These are phyloP conservation scores for Nitzschia sp. DNA, from an alignment of 108 stramenopile genomes.

Conservation along the genomic window DNA sequence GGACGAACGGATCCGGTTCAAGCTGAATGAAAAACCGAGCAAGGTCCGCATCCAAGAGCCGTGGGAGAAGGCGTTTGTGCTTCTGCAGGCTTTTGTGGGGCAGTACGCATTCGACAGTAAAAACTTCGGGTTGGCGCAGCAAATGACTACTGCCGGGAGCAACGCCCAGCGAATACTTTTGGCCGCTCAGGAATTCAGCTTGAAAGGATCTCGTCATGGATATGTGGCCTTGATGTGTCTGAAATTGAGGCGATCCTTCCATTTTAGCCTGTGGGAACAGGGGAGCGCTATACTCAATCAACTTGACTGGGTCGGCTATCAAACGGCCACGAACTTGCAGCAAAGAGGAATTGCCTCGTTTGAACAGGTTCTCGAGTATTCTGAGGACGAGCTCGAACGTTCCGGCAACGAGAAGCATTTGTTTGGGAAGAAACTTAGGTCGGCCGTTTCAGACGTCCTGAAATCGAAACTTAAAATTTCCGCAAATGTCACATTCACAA, in stretches of 20 bases:
- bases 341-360: conserved; percentile 64
- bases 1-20: conserved; percentile 54
- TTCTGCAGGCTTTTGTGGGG: conserved; percentile 80
- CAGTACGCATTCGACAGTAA: conserved; percentile 58
- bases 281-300: conserved; percentile 80
- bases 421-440: conserved; percentile 62
- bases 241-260: conserved; percentile 59
- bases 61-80: conserved; percentile 79
- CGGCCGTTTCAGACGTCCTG: conserved; percentile 53
- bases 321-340: conserved; percentile 42
- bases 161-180: conserved; percentile 66
- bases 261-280: conserved; percentile 64
- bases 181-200: conserved; percentile 76
- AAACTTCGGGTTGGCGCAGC: conserved; percentile 66
- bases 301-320: conserved; percentile 64
- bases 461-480: conserved; percentile 53
- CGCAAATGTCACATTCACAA: conserved; percentile 44
- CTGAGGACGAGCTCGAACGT: conserved; percentile 49
- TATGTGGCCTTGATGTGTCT: conserved; percentile 60
- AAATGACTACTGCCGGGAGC: conserved; percentile 64
- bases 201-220: conserved; percentile 63
- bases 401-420: conserved; percentile 45
- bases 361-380: conserved; percentile 60
- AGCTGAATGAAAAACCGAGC: conserved; percentile 72
- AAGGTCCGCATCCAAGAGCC: conserved; percentile 77